A percentile compares a stretch with the other conserved stretches of the same genome.
These are phyloP conservation scores for Dovyalis caffra DNA, from an alignment of 345 rosid species.

Conservation along the genomic window DNA sequence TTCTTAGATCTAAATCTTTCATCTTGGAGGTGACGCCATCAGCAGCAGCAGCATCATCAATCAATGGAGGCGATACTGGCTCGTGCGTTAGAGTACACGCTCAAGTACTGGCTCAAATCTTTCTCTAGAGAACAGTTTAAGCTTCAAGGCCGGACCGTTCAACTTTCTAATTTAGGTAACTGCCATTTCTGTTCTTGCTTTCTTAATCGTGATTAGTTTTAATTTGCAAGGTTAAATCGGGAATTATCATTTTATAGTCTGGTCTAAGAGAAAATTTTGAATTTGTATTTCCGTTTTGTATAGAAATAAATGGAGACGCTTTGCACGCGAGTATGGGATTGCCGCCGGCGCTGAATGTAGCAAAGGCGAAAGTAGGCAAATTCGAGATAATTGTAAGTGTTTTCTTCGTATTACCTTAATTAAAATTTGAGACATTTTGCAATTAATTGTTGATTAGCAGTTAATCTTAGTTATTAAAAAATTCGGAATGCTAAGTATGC, in stretches of 20 bases:
- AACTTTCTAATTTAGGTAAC: conserved; percentile 83
- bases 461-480: background rate
- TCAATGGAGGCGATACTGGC: conserved; percentile 95
- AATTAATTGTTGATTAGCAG: background rate
- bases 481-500: background rate
- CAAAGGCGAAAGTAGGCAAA: conserved; percentile 86
- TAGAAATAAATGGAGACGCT: conserved; percentile 95
- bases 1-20: background rate
- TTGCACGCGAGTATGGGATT: conserved; percentile 97
- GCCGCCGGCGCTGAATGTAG: conserved; percentile 86
- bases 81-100: conserved; percentile 94
- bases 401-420: background rate
- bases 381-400: conserved; percentile 73
- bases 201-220: background rate
- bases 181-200: background rate
- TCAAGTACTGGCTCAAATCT: conserved; percentile 99
- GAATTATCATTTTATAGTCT: background rate
- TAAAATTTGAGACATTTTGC: background rate
- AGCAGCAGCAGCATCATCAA: background rate
- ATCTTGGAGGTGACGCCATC: background rate
- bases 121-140: conserved; percentile 96
- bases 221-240: background rate
- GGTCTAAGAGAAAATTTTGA: background rate
- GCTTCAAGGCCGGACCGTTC: conserved; percentile 88
- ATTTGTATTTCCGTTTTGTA: background rate